Evolutionary conservation across 1,284 basidiomycete genomes (phyloP).

Genomic region (Golubevia sp.): DNA sequence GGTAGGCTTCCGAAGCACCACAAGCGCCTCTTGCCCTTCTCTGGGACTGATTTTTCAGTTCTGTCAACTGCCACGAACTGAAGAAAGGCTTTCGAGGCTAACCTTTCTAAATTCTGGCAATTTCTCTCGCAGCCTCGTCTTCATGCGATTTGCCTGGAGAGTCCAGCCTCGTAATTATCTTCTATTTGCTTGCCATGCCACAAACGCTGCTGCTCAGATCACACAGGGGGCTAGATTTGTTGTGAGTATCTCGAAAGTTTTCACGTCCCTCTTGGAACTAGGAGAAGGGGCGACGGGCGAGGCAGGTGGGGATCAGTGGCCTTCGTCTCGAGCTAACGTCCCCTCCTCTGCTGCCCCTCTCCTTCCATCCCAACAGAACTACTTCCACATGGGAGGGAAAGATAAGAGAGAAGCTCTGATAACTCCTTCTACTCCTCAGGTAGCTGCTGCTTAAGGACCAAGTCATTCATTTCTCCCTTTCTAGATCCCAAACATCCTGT

Average conservation of each 20-base stretch:
- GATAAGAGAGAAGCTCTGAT: no score
- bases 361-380: conserved; percentile 20
- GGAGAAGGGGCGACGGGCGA: no score
- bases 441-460: no score
- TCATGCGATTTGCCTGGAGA: conserved; percentile 58
- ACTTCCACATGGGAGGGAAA: conserved; percentile 24
- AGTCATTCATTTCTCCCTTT: no score
- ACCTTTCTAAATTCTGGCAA: not conserved
- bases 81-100: not conserved
- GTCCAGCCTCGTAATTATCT: conserved; percentile 58
- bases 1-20: no score
- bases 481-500: no score
- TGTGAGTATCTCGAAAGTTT: conserved; percentile 26
- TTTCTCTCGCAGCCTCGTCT: conserved; percentile 27
- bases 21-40: no score
- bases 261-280: not conserved
- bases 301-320: no score
- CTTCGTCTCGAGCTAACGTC: conserved; percentile 2
- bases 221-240: conserved; percentile 39
- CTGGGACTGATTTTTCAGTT: no score
- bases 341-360: not conserved
- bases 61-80: no score
- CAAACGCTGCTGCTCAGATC: conserved; percentile 51
- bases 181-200: conserved; percentile 54
- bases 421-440: no score